A percentile compares a stretch with the other conserved stretches of the same genome.
These are phyloP conservation scores for Metschnikowia koreensis DNA, from an alignment of 805 yeast species.

Conservation along the genomic window DNA sequence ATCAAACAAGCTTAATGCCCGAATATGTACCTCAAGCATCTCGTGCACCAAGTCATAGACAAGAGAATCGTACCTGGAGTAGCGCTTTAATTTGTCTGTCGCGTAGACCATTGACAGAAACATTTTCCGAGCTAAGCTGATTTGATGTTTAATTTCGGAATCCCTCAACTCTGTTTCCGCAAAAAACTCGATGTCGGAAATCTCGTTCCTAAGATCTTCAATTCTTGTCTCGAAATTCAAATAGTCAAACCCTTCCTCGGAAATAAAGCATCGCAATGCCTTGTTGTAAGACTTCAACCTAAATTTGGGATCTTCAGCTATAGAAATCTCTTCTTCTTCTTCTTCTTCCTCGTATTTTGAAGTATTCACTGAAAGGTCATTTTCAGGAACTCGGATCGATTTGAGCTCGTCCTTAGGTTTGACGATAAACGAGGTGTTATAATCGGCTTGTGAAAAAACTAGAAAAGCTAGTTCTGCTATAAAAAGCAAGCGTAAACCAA, in stretches of 20 bases:
- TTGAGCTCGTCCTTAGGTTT: too few species aligned
- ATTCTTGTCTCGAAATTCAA: neutral
- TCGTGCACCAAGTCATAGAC: neutral
- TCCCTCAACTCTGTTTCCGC: neutral
- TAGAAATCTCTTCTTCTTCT: neutral
- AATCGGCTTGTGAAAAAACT: too few species aligned
- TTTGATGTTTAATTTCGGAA: neutral
- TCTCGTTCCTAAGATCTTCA: neutral
- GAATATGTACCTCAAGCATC: neutral
- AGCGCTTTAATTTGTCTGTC: slow-evolving; percentile 1
- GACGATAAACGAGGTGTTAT: too few species aligned
- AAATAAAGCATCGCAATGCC: neutral
- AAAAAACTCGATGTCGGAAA: neutral
- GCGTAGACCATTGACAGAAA: neutral
- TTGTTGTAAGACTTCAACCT: neutral
- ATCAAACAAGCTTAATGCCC: neutral
- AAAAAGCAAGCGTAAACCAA: too few species aligned
- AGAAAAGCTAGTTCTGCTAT: too few species aligned
- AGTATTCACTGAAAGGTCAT: too few species aligned
- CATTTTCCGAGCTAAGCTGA: neutral
- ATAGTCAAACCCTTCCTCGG: neutral
- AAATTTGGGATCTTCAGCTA: neutral
- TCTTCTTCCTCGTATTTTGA: too few species aligned
- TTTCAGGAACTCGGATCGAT: too few species aligned
- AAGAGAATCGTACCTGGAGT: neutral